Evolutionary conservation across 441 rosid genomes (phyloP), one percentile per base, ranked within the genome.

Genomic region (Populus hybrid): DNA sequence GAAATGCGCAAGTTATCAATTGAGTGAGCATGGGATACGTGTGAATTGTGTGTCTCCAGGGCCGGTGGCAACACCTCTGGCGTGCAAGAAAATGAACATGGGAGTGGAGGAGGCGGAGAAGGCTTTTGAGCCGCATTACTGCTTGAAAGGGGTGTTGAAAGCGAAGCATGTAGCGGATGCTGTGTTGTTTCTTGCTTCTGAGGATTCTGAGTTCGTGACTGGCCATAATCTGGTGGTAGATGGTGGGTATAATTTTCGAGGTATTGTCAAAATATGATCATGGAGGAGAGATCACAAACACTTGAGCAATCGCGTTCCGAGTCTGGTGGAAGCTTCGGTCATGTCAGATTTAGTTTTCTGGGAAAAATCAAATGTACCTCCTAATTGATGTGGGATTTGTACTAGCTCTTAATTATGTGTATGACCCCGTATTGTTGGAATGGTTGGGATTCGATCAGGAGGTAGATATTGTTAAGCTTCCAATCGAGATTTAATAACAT

Each of bases 221-320:
- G 90, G 90, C 0, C 87, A 85, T 64, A 79, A 88, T 29, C 29
- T 87, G 70, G 76, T 65, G 8, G 88, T 87, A 0, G 92, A 89
- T 28, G 90, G 84, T 0, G 83, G 73, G 76, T 61, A n/a, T 61
- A 8, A 21, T 61, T 61, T 61, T 21, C 64, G 2, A 1, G 42
- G 42, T 38, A 38, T 8, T 38, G 2, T 38, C 42, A 38, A 38
- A n/a, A 38, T 38, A 38, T 38, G 11, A 38, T 38, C 42, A 9
- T 38, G 42, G 35, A 31, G 35, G 35, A 31, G 35, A 31, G 35
- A 31, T 0, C 35, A 31, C 35, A 31, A 31, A 31, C 35, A 31
- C 35, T 2, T 38, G 42, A 38, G 42, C 10, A 9, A 38, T 8
- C 42, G 42, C 2, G 11, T 38, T 9, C 42, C 42, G 42, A 38